Base-by-base conservation (phyloP, 345 rosid genomes). In the Corymbia maculata region DNA sequence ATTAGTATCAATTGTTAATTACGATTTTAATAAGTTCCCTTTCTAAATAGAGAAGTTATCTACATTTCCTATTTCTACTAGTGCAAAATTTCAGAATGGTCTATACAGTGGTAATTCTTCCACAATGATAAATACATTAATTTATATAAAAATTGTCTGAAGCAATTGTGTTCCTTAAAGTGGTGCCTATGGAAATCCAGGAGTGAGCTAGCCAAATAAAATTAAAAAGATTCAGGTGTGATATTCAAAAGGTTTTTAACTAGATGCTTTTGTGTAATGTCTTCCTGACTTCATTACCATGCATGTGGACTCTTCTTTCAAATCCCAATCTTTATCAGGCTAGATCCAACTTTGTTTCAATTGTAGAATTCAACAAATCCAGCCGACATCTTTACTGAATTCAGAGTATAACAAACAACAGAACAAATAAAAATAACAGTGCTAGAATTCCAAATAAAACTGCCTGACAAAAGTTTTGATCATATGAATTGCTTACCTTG, bases 401-500 rank as follows among this genome's bases (percentile, higher is more conserved):
- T 75, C 84, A 75, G 49, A 75, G 13, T 42, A 75, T 19, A 45
- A 75, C 49, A 9, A 19, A 75, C 28, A 75, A 55, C 22, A 21
- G 24, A 49, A 75, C 26, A 75, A 75, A 19, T 10, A 19, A 42
- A 75, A 9, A 22, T 22, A 86, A 36, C 87, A 32, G 6, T 2
- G 24, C n/a, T 42, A 52, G 21, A 86, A 86, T 55, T 55, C n/a
- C 30, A 52, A 86, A 53, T 17, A 75, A 19, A 42, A 75, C 84
- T 19, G 79, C 28, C 28, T 42, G 15, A 61, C 11, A 45, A 66
- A 51, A 6, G 2, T 47, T 70, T 42, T 75, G 24, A 75, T 36
- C 2, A 4, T 6, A 75, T 42, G 49, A 85, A 85, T 75, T 88
- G 85, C 92, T 91, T 93, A 98, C 99, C 92, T 95, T 88, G 98